Evolutionary conservation across 2,329 filamentous ascomycete species (phyloP), one percentile per base, ranked within the genome.

Genomic region (Macrophomina pseudophaseolina): DNA sequence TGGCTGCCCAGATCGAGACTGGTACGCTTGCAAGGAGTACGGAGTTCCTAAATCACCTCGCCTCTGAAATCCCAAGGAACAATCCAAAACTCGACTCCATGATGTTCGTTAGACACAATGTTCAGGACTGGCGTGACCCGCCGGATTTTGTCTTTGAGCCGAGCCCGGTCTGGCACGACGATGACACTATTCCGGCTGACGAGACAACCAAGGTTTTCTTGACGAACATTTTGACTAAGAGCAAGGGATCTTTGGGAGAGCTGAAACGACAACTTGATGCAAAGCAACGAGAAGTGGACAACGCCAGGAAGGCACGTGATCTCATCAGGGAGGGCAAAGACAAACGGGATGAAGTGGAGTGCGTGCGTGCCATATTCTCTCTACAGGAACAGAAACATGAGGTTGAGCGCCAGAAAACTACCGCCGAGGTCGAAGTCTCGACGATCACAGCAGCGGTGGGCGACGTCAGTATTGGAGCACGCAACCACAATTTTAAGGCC

Each of bases 401-500:
- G 68, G 84, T 92, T 12, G 94, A 98, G 70, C 89, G 92, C 60
- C 91, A 90, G 76, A 90, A 92, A 66, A 83, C 97, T 49, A 95
- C 91, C 2, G 93, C 93, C 42, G 95, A 98, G 78, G 91, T 97
- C 16, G 95, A 99, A 80, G 94, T 94, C 8, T 90, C 91, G 1
- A 97, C 94, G 2, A 97, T 99, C 74, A 94, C 93, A n/a, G 84
- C 89, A 9, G 91, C 89, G 0, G 94, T 97, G 2, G 95, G 95
- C 42, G 95, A 99, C 76, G 87, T 99, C 65, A 97, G 94, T 1
- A 83, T 97, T 23, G 94, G 94, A 18, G 94, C 94, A 11, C 93
- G 93, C 77, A 97, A 94, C 74, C 95, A 99, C 82, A 95, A 97
- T 74, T 99, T 99, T 86, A 97, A 97, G 80, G 89, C 92, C n/a